Base-by-base conservation (phyloP, 148 eudicot species). In the Persicaria tinctoria region DNA sequence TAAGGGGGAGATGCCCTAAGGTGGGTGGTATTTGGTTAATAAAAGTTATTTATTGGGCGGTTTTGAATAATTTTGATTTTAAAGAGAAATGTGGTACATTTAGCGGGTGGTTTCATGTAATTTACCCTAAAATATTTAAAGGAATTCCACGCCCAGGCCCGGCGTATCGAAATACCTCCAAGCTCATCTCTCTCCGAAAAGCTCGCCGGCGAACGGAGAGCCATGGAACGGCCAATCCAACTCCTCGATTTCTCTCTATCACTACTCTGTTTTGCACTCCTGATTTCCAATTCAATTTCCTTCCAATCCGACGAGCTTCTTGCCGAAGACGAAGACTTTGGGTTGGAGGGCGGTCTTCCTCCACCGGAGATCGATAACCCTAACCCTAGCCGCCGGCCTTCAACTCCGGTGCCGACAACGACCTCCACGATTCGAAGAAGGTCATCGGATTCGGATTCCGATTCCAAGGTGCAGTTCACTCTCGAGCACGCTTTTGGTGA, bases 271-370 rank as follows among this genome's bases (percentile, higher is more conserved):
- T 71, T 76, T 80, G 41, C 79, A 14, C 75, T 79, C 74, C 59
- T 80, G 55, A 27, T 74, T 74, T 56, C 73, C 4, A 70, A 75
- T 62, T 83, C 82, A 17, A 59, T 56, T 48, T 73, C 81, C n/a
- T 89, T 91, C 62, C 86, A 91, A 77, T 93, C 98, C 51, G 98
- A 93, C 85, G 98, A 93, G 79, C 96, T 91, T 1, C 80, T 87
- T 6, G 76, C 70, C n/a, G 93, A 90, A 18, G 95, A 90, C 82
- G 95, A 90, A 3, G 91, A 32, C 41, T 32, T 32, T 32, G 41
- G 86, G 0, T 73, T 86, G 70, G 89, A 86, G 69, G 84, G 87
- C 41, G 84, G 70, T 20, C 81, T 84, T 68, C 70, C 83, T 46
- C 17, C 74, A 32, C 73, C 76, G 6, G 79, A 77, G 45, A 46